phyloP scores from a whole-genome alignment of 495 filamentous ascomycete genomes.

The Hyaloscypha finlandica region DNA sequence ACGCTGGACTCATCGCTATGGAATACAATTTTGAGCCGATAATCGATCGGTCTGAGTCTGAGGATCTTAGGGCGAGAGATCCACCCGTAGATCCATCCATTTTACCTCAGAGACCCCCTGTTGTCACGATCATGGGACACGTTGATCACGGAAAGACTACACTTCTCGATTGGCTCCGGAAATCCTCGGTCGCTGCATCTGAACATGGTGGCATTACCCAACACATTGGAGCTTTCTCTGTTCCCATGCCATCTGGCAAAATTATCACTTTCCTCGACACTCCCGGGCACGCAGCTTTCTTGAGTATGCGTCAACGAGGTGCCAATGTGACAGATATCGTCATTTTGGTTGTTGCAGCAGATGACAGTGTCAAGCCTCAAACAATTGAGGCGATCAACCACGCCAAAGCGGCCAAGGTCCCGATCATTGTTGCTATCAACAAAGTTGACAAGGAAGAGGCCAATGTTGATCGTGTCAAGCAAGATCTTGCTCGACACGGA shows the following conservation, averaged over 20 bases:
- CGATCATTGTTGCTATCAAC: conserved; percentile 97
- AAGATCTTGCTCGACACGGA: conserved; percentile 80
- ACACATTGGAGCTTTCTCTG: conserved; percentile 98
- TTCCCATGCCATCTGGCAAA: conserved; percentile 80
- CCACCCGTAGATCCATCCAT: conserved; percentile 68
- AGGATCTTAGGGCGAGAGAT: conserved; percentile 75
- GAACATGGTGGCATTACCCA: conserved; percentile 99
- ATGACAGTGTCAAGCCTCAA: conserved; percentile 97
- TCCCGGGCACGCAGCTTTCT: conserved; percentile 92
- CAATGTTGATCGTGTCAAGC: conserved; percentile 78
- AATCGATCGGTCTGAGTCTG: conserved; percentile 63
- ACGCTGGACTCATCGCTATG: conserved; percentile 83
- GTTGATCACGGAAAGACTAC: conserved; percentile 99
- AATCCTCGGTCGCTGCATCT: conserved; percentile 83
- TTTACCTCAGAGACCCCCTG: conserved; percentile 78
- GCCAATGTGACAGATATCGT: conserved; percentile 97
- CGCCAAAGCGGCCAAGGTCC: conserved; percentile 84
- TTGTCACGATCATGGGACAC: conserved; percentile 99
- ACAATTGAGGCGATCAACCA: conserved; percentile 97
- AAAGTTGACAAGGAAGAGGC: conserved; percentile 90
- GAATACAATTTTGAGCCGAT: conserved; percentile 94
- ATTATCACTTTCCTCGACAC: conserved; percentile 97
- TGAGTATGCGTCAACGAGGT: conserved; percentile 93
- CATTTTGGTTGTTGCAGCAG: conserved; percentile 92
- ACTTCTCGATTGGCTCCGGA: conserved; percentile 89